Percentiles rank a stretch among this genome's conserved stretches.
Conservation (phyloP, 2,329 filamentous ascomycete species). For the Diaporthe eres region DNA sequence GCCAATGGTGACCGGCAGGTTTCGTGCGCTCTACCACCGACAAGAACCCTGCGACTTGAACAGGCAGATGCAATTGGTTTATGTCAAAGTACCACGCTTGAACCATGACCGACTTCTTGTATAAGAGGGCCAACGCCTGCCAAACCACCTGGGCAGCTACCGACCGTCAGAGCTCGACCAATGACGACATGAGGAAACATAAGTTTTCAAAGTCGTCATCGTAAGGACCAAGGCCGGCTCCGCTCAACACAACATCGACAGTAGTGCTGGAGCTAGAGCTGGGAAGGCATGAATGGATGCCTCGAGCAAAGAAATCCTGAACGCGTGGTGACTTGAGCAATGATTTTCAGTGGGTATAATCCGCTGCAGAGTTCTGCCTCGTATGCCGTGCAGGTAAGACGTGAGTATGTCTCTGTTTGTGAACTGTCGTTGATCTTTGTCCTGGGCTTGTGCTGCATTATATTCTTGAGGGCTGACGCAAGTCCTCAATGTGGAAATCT, state of each 20-base stretch:
- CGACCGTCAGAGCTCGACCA: not conserved
- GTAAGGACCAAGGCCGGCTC: not conserved
- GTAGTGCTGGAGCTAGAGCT: not conserved
- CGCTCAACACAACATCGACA: not conserved
- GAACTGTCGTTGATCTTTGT: not conserved
- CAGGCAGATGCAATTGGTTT: not conserved
- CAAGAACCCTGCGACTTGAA: not conserved
- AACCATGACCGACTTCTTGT: not conserved
- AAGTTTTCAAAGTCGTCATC: not conserved
- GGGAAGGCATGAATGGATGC: not conserved
- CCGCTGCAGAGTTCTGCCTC: not conserved
- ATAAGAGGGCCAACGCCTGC: not conserved
- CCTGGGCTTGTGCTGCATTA: conserved; percentile 1
- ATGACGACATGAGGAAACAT: not conserved
- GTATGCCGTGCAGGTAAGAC: not conserved
- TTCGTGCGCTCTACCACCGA: not conserved
- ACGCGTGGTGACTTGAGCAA: not conserved
- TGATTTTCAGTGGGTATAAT: not conserved
- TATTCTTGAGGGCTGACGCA: conserved; percentile 56
- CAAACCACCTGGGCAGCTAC: not conserved
- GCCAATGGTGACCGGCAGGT: not conserved
- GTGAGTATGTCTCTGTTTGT: not conserved
- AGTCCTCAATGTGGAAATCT: conserved; percentile 71
- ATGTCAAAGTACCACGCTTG: not conserved
- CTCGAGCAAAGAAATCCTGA: not conserved